Conservation (phyloP, 805 yeast species). For the Myxozyma melibiosi region DNA sequence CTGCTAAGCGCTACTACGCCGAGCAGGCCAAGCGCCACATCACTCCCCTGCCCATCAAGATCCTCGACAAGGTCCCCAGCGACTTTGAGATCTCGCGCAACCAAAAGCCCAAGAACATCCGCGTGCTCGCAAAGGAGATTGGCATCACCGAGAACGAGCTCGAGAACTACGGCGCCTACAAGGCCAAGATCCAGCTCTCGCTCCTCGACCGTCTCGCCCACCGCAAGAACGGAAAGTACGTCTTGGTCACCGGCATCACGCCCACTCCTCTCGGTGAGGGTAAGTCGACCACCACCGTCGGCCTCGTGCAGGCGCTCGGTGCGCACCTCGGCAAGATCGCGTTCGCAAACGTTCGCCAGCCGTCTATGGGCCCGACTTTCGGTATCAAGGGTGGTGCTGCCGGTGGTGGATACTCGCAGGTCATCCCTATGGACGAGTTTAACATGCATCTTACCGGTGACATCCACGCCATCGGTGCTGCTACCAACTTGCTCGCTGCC, state of each 20-base stretch:
- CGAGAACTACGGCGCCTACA: conserved; percentile 85
- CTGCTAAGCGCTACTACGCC: conserved; percentile 64
- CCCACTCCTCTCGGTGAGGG: conserved; percentile 99
- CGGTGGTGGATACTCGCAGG: conserved; percentile 98
- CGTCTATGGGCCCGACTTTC: conserved; percentile 98
- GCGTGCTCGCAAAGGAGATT: conserved; percentile 72
- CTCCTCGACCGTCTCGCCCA: conserved; percentile 66
- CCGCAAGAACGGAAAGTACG: conserved; percentile 76
- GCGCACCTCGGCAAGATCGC: conserved; percentile 83
- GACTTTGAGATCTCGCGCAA: conserved; percentile 88
- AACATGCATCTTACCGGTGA: conserved; percentile 98
- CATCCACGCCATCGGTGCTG: conserved; percentile 93
- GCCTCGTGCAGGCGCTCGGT: conserved; percentile 94
- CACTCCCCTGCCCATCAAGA: conserved; percentile 58
- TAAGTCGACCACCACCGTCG: conserved; percentile 93
- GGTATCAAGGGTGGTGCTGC: conserved; percentile 99
- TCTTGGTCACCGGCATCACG: conserved; percentile 94
- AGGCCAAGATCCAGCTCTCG: conserved; percentile 81
- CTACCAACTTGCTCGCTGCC: conserved; percentile 91
- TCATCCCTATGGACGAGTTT: conserved; percentile 98
- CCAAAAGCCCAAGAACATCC: conserved; percentile 83
- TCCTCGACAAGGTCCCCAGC: conserved; percentile 76
- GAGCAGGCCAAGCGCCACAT: conserved; percentile 52
- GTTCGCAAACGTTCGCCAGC: conserved; percentile 95
- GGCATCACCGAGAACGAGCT: conserved; percentile 79